Evolutionary conservation across 805 yeast species (phyloP), one percentile per base, ranked within the genome.

Genomic region (Myxozyma nipponensis): DNA sequence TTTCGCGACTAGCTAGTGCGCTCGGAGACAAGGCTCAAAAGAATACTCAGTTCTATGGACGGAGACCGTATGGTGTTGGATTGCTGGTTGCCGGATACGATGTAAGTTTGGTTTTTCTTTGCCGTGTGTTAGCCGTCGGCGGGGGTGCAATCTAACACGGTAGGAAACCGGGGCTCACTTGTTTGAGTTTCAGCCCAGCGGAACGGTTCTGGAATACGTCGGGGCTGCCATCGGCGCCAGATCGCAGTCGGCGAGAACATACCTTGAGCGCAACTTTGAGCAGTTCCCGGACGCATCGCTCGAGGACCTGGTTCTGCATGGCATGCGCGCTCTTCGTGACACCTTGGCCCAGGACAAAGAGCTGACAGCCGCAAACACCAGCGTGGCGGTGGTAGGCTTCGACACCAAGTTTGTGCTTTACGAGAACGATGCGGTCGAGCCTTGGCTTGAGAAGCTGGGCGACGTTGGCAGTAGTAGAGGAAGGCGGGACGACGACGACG

Each of bases 161-260:
- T 22, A 53, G 54, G 95, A 86, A 66, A 78, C 88, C 26, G 98
- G 98, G 13, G 85, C 98, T 6, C 98, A 93, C 69, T 72, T 93
- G 56, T 83, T 81, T 68, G 99, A 93, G 73, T 93, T 93, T 71
- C 91, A 86, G 66, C 98, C 99, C 17, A 84, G 95, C 6, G 99
- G 99, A 1, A 83, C 91, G 23, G 93, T 85, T 21, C 74, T 89
- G 62, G 98, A 93, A 69, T 86, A 90, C 66, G 80, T 78, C 61
- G 98, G 96, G 32, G 83, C 96, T 10, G 95, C 98, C 34, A 88
- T 93, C 64, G 99, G 99, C 42, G 98, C 99, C 7, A 80, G 99
- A 66, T 91, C 98, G 1, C 99, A 93, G 71, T 98, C 98, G 44
- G 97, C 96, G 15, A 82, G 95, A 72, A 93, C 99, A 1, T 93